Conservation (phyloP, 257 asterid species). For the Agastache rugosa region DNA sequence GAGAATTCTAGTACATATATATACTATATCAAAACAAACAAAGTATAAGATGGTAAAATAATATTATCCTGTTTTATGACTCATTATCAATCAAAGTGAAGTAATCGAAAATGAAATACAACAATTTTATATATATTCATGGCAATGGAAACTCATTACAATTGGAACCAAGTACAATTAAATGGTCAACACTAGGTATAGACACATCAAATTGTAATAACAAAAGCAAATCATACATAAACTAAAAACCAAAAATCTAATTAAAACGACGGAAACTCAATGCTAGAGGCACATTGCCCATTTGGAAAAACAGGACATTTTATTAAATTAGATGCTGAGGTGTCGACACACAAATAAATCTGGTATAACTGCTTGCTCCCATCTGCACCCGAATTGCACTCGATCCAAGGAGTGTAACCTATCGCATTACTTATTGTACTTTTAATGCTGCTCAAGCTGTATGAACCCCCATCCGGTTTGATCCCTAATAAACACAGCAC, state of each 20-base stretch:
- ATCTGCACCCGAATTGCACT: constrained; percentile 61
- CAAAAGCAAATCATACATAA: neutral
- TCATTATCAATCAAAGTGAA: too few relatives aligned
- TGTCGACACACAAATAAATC: constrained; percentile 57
- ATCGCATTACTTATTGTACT: constrained; percentile 44
- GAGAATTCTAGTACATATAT: too few relatives aligned
- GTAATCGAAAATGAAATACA: too few relatives aligned
- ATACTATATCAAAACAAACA: too few relatives aligned
- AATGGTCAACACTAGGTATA: neutral
- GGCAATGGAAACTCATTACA: neutral
- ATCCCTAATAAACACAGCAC: constrained; percentile 44
- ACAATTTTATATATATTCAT: neutral
- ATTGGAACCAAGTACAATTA: neutral
- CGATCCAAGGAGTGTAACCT: constrained; percentile 58
- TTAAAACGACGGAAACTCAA: constrained; percentile 67
- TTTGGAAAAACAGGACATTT: constrained; percentile 63
- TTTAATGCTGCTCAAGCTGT: constrained; percentile 55
- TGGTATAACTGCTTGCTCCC: constrained; percentile 70
- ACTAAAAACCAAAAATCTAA: neutral
- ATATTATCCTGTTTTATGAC: too few relatives aligned
- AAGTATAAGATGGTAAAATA: too few relatives aligned
- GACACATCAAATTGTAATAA: neutral
- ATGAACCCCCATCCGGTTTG: constrained; percentile 53
- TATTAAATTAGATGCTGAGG: constrained; percentile 53
- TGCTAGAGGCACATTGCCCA: constrained; percentile 55